Base-by-base conservation (phyloP, 805 yeast genomes). In the Candida ascalaphidarum region DNA sequence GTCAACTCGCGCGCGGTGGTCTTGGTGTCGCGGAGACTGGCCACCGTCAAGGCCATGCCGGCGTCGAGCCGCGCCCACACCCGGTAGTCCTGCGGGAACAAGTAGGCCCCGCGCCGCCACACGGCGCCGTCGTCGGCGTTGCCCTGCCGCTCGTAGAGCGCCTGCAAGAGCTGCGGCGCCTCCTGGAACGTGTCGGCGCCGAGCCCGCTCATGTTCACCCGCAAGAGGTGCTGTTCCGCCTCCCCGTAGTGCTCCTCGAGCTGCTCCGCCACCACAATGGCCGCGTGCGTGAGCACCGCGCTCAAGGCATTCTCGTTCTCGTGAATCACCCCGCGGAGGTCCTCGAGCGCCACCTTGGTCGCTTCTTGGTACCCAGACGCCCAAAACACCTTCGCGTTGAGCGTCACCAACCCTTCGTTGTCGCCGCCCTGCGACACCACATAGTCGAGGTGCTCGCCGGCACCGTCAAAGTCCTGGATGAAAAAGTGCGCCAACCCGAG, bases 281-380 rank as follows among this genome's bases (percentile, higher is more conserved):
- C 86, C 4, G 95, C 96, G 23, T 89, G 60, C 1, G 85, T 71
- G 33, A 88, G 52, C 0, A 83, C 77, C 2, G 82, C 74, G 14
- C 74, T 44, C 25, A 84, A 54, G 3, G 86, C 74, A 1, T 81
- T 62, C 0, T 94, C 95, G 32, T 69, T 52, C 4, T 56, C 61
- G 34, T 71, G 78, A 22, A 86, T 72, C 41, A 67, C 74, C 14
- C 68, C 65, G 40, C 81, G 79, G 24, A 89, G 54, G 50, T 85
- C 95, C 41, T 86, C 95, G 26, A 82, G 46, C 0, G 96, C 95
- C 1, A 86, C 88, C 37, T 76, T 80, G 33, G 74, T 77, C 1
- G 92, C 75, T 4, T 81, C 92, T n/a, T 70, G 74, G 0, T 75
- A 70, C n/a, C 75, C 81, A 32, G 72, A 71, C 2, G 84, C 83